phyloP scores from a whole-genome alignment of 768 basidiomycete species.

The Russula abietina region DNA sequence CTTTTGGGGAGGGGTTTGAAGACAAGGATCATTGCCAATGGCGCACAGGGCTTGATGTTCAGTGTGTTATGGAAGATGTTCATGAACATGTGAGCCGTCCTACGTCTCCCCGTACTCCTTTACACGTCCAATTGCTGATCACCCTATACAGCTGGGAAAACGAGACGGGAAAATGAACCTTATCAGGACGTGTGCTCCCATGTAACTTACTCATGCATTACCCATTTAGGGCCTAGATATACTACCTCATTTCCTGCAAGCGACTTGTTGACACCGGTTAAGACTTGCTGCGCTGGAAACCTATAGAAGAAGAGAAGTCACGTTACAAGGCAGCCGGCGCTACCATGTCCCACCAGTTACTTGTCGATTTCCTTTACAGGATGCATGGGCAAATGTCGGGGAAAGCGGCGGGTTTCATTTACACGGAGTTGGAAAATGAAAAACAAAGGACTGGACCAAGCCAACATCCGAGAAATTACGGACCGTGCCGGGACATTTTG shows the following conservation, averaged over 20 bases:
- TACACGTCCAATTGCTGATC: background rate
- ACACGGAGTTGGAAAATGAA: background rate
- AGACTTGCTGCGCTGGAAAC: background rate
- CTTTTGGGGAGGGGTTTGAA: slow-evolving; percentile 86
- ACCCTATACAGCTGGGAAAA: slow-evolving; percentile 12
- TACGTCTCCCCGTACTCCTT: background rate
- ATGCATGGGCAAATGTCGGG: background rate
- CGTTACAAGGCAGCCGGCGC: background rate
- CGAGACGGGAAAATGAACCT: background rate
- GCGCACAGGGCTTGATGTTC: slow-evolving; percentile 88
- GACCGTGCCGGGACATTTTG: background rate
- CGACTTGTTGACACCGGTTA: background rate
- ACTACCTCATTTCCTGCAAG: background rate
- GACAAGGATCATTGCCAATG: slow-evolving; percentile 85
- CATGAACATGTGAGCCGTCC: slow-evolving; percentile 66
- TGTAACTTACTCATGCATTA: background rate
- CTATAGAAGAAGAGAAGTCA: background rate
- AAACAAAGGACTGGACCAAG: background rate
- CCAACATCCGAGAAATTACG: background rate
- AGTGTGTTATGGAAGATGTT: slow-evolving; percentile 88
- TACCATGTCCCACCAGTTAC: background rate
- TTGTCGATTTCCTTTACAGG: background rate
- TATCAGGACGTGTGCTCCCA: background rate
- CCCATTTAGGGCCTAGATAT: background rate
- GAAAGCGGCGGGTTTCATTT: background rate